Base-by-base conservation (phyloP, 2,329 filamentous ascomycete genomes). In the Fusarium mundagurra region DNA sequence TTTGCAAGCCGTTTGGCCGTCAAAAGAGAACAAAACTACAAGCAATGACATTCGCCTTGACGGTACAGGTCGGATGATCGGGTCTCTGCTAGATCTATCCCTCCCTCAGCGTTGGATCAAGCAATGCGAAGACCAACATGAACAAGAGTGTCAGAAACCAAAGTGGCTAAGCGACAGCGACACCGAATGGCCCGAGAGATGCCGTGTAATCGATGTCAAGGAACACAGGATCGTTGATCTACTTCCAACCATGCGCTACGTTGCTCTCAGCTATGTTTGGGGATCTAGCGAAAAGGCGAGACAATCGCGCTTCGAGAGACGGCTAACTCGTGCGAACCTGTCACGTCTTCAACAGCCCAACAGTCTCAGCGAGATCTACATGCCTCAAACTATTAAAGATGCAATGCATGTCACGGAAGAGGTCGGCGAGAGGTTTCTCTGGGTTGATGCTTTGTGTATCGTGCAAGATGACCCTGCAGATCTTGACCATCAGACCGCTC, bases 381-480 rank as follows among this genome's bases (percentile, higher is more conserved):
- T 73, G 0, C 70, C 71, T 3, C 55, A 71, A 20, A 71, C 71
- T 0, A 60, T 73, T 16, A 44, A 36, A 13, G 70, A 73, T 16
- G 70, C 71, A 2, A 73, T 73, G 18, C 5, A 45, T 14, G 33
- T 73, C 0, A 59, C 60, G 0, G 27, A 33, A 7, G 29, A 51
- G 14, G 38, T 50, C 51, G 64, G 50, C 4, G 64, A 69, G 27
- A 47, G 61, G 5, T 72, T 53, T 12, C 31, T 74, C 5, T 74
- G 72, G 72, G 65, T 74, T 20, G 72, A 74, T n/a, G 71, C 72
- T 6, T 16, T 75, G 1, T 75, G 72, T 6, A 75, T 75, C 2
- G 47, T 71, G 5, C 65, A 75, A 36, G 69, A 75, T 16, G 72
- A 75, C 10, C 31, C 50, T 18, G 4, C 29, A 27, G 67, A 71